Conservation (phyloP, 768 basidiomycete genomes). For the Coprinopsis sp. region DNA sequence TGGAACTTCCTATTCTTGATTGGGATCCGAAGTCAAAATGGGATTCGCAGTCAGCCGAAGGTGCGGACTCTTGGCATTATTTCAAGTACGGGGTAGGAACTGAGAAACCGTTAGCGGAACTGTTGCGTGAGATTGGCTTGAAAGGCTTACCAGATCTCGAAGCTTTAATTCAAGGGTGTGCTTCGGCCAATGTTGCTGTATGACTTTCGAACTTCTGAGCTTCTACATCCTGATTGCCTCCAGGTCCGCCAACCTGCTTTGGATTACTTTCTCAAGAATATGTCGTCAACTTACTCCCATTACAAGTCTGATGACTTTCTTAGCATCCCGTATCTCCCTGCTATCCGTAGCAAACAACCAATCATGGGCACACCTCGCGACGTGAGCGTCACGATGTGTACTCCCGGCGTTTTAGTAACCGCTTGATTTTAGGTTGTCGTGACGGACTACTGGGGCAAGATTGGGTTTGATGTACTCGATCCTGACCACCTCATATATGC, state of each 20-base stretch:
- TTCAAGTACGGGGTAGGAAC: background rate
- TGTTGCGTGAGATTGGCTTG: constrained; percentile 72
- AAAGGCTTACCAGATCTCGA: too few relatives aligned
- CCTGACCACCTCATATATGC: constrained; percentile 48
- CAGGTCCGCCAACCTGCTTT: constrained; percentile 57
- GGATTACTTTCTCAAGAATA: constrained; percentile 79
- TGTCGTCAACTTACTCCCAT: constrained; percentile 51
- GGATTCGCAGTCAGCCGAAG: constrained; percentile 82
- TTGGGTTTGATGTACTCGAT: constrained; percentile 76
- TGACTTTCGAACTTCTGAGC: background rate
- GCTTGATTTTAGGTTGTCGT: constrained; percentile 59
- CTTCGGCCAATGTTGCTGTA: constrained; percentile 44
- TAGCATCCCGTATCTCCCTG: constrained; percentile 75
- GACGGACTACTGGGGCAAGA: constrained; percentile 55
- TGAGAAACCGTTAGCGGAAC: constrained; percentile 59
- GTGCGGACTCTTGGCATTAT: constrained; percentile 32
- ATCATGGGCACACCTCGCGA: constrained; percentile 61
- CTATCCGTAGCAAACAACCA: constrained; percentile 46
- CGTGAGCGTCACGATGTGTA: constrained; percentile 36
- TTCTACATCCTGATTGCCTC: background rate
- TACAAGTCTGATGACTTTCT: constrained; percentile 55
- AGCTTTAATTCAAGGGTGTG: too few relatives aligned
- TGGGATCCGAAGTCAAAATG: constrained; percentile 82
- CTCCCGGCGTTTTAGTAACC: background rate
- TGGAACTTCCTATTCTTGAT: constrained; percentile 79